Base-by-base conservation (phyloP, 495 filamentous ascomycete genomes). In the Ascobolus immersus region DNA sequence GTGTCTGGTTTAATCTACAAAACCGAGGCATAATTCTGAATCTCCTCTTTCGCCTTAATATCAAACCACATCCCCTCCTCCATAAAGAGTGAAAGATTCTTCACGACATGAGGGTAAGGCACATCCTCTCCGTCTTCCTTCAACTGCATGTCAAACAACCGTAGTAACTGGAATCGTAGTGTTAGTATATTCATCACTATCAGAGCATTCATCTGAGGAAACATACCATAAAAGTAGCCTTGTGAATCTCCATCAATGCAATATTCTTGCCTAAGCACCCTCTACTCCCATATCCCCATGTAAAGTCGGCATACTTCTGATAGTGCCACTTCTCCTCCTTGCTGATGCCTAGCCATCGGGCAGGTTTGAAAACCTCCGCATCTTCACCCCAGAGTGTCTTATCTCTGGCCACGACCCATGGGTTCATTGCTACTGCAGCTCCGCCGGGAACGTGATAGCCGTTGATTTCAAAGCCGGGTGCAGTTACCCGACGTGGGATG, bases 341-440 rank as follows among this genome's bases (percentile, higher is more conserved):
- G 8, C 47, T 51, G 17, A 58, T 54, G 35, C 64, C 59, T 23
- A 78, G 43, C 70, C 69, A 75, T 26, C 70, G 47, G 9, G 63
- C 56, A 0, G 69, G 69, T 1, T 54, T 39, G 48, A 60, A 76
- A 0, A 33, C 33, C 8, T 62, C 57, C 2, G 63, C 60, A 36
- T 66, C 58, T 4, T 32, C 34, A 5, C 69, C 66, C 45, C 67
- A 77, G 0, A 72, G 51, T 0, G 57, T 55, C 2, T 52, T 39
- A 28, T 68, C 56, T 5, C 55, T 51, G 35, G 73, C 66, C 18
- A 73, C 43, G 1, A 67, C 61, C 45, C 64, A 65, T 1, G 65
- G 59, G 35, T 67, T 72, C 39, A 65, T 65, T 4, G 69, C 67
- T 3, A 75, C 62, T 10, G 62, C 55, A 2, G 59, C 62, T 37